Base-by-base conservation (phyloP, 495 filamentous ascomycete species). In the Penicillium cosmopolitanum region DNA sequence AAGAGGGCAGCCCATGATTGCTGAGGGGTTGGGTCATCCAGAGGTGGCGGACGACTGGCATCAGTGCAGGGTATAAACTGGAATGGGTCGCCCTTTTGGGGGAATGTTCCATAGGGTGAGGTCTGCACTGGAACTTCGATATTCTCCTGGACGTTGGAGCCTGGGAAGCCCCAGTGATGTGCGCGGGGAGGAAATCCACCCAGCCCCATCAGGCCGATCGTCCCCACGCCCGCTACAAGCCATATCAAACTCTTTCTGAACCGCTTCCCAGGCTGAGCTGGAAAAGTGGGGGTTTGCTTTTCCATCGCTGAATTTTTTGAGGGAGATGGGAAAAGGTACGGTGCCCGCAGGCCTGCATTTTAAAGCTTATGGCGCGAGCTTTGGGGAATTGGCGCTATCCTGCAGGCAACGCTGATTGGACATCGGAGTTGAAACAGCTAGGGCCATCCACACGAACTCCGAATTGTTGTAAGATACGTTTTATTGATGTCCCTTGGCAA, bases 61-160 rank as follows among this genome's bases (percentile, higher is more conserved):
- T 61, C 35, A 0, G 63, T 65, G n/a, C 63, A 62, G 8, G 63
- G 63, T n/a, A 65, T 28, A 8, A 65, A 65, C 4, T 56, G 58
- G 46, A 65, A 65, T 16, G 63, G 58, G 23, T 65, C 63, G 7
- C 51, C 33, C 5, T 58, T 35, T 34, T 43, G 40, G 4, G 61
- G 61, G 42, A 60, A 64, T 47, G 2, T 9, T 25, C 61, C 56
- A 48, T 60, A 64, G 1, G 56, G 61, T 2, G 42, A 60, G 4
- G 36, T n/a, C 5, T 16, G 8, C n/a, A 44, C 42, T 7, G 13
- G 42, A 44, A 44, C 16, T 16, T 44, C 16, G 2, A 33, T 36
- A 16, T n/a, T 31, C 18, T 56, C 36, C 9, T 50, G 54, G 2
- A 13, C 13, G 21, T 25, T 42, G 11, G 40, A 15, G 44, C 19